Base-by-base conservation (phyloP, 208 protist species). In the Phytomonas francai region DNA sequence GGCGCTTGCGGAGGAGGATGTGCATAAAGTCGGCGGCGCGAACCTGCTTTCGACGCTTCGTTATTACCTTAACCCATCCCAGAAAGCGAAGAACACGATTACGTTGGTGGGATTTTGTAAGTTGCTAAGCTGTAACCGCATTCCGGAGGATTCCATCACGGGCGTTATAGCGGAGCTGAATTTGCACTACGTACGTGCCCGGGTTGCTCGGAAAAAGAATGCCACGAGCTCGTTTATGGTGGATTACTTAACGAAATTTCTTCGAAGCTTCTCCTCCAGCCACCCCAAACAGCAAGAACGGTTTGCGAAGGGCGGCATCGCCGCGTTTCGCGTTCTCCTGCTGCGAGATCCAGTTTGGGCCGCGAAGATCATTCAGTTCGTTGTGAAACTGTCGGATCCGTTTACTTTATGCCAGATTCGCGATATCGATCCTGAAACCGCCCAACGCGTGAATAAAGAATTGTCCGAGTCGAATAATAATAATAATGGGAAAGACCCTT, bases 71-170 rank as follows among this genome's bases (percentile, higher is more conserved):
- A 19, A 7, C 25, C 25, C n/a, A 27, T 31, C 25, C 11, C 25
- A 59, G 25, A 59, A 27, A 11, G 7, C 56, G 3, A 30, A 27
- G 11, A 30, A 27, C n/a, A 12, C 56, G 25, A 11, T 57, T 16
- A 39, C 27, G 59, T 67, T 88, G 11, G 72, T 80, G 16, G 91
- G 91, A 9, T 91, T 92, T 65, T 93, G 88, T 70, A 96, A 96
- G 76, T 76, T 96, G 57, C 77, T 96, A 25, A 92, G 85, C 59
- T 89, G 84, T 74, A 96, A 93, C 68, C 91, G 91, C 33, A 67
- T 96, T 25, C 84, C 86, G 9, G 63, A 71, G 3, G 78, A 81
- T 4, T 65, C 72, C 27, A 75, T 89, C 36, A 73, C 79, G 51
- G 68, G 79, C 30, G 73, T 94, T 5, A 66, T 96, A 22, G 75